Conservation (phyloP, 2,329 filamentous ascomycete species). For the Helotiales sp. region DNA sequence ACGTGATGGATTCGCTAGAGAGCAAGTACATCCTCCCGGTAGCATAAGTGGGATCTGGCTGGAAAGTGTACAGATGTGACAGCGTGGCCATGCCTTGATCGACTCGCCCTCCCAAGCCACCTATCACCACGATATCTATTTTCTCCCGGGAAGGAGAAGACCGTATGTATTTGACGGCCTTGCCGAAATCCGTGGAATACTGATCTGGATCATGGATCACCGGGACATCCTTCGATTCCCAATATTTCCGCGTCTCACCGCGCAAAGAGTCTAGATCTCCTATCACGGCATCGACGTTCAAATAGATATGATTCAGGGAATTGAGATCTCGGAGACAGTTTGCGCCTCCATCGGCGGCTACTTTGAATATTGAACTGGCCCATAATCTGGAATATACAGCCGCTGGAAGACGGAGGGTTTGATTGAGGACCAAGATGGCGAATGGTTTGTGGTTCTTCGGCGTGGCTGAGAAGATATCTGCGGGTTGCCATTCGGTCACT, state of each 20-base stretch:
- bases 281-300: constrained; percentile 73
- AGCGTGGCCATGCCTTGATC: constrained; percentile 92
- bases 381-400: constrained; percentile 43
- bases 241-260: constrained; percentile 59
- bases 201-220: constrained; percentile 79
- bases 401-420: constrained; percentile 56
- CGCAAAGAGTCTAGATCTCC: constrained; percentile 89
- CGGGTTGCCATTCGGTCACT: constrained; percentile 44
- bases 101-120: constrained; percentile 85
- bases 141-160: constrained; percentile 28
- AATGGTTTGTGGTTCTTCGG: constrained; percentile 43
- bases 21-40: constrained; percentile 75
- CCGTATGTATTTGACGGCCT: constrained; percentile 70
- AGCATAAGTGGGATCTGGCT: constrained; percentile 54
- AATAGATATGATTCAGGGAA: constrained; percentile 51
- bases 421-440: constrained; percentile 64
- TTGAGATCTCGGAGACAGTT: constrained; percentile 67
- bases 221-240: constrained; percentile 52
- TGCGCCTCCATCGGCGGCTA: constrained; percentile 92
- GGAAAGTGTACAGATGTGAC: constrained; percentile 77
- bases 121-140: constrained; percentile 76
- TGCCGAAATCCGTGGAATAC: constrained; percentile 88
- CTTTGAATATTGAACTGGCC: constrained; percentile 59
- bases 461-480: constrained; percentile 38
- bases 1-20: constrained; percentile 68